Evolutionary conservation across 768 basidiomycete species (phyloP), one percentile per base, ranked within the genome.

Genomic region (Stropharia rugosoannulata): DNA sequence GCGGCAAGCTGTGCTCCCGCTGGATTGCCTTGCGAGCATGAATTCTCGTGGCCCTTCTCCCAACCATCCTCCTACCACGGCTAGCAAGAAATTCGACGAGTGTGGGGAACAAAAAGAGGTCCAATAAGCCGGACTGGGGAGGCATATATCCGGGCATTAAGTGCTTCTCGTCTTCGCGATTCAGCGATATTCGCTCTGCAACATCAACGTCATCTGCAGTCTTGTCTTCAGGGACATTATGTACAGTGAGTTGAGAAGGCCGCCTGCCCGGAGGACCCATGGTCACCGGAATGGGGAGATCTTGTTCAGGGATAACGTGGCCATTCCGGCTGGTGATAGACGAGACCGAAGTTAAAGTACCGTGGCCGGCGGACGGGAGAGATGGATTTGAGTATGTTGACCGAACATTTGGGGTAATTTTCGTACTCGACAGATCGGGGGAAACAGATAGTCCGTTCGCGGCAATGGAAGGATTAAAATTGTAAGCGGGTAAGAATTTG

Each of bases 41-140:
- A 19, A 82, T 51, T 46, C 74, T 71, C 6, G 83, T 82, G 0
- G 80, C 85, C 62, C 80, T 85, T 69, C 80, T 86, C n/a, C 87
- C 87, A 59, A 80, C 80, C 22, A 87, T 62, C 13, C 80, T 70
- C 52, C 68, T 73, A 0, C 85, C 84, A 10, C 70, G 66, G 57
- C 76, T 73, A 7, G 77, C 73, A 37, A 87, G 66, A 39, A 66
- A 68, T 32, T 69, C 62, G 4, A 84, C 78, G 22, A 86, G 62
- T 5, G 87, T 68, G 29, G 87, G 87, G 68, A 89, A 86, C 15
- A 87, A 87, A 70, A 87, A 89, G 7, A 88, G 57, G 63, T 89
- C 87, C 55, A 86, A 81, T 37, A 85, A 36, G 51, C 79, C 73
- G 60, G 81, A 85, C 64, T 78, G 79, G 1, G 86, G 86, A 3